Evolutionary conservation across 768 basidiomycete species (phyloP).

Genomic region (Lactarius hatsudake): DNA sequence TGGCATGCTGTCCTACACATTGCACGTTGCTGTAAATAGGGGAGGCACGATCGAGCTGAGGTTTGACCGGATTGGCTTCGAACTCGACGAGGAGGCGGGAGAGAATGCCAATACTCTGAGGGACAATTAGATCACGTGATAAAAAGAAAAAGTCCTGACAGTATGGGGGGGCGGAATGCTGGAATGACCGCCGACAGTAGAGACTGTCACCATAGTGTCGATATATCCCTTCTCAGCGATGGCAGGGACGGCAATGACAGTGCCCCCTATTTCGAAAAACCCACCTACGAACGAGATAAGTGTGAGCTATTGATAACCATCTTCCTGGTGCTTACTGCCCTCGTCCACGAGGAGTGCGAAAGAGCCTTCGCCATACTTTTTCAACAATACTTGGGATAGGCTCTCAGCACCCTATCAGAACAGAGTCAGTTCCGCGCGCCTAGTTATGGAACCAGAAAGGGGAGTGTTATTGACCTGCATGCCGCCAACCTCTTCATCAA

Average conservation of each 20-base stretch:
- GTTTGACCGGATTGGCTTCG: constrained; percentile 20
- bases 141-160: constrained; percentile 36
- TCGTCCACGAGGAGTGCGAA: constrained; percentile 86
- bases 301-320: background rate
- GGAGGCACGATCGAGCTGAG: constrained; percentile 34
- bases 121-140: background rate
- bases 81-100: constrained; percentile 37
- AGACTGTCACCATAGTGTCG: constrained; percentile 61
- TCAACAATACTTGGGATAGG: constrained; percentile 48
- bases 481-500: constrained; percentile 43
- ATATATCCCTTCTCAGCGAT: constrained; percentile 74
- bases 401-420: constrained; percentile 50
- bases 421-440: background rate
- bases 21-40: constrained; percentile 38
- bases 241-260: constrained; percentile 56
- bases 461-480: constrained; percentile 21
- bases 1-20: constrained; percentile 45
- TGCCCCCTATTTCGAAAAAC: constrained; percentile 49
- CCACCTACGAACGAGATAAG: constrained; percentile 39
- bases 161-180: constrained; percentile 82
- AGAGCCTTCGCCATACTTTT: constrained; percentile 65
- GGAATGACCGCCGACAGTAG: constrained; percentile 79
- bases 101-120: constrained; percentile 68
- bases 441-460: background rate
- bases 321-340: constrained; percentile 51